These are phyloP conservation scores for Fraxinus quadrangulata DNA, from an alignment of 257 asterid genomes.

Conservation along the genomic window DNA sequence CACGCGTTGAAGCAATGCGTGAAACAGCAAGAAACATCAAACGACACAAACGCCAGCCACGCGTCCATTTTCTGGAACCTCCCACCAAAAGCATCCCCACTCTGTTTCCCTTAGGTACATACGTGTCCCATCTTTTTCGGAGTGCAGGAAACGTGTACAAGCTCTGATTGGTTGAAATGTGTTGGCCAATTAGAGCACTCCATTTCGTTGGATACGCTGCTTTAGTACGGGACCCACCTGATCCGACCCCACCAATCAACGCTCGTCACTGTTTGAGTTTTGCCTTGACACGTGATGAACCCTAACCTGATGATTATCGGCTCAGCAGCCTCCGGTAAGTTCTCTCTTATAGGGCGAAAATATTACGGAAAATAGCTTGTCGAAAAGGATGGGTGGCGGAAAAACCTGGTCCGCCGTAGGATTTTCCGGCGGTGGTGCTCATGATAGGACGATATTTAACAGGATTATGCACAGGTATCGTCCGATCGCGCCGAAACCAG, in stretches of 20 bases:
- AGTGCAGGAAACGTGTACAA: conserved; percentile 42
- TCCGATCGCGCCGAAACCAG: conserved; percentile 55
- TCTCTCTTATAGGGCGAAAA: neutral
- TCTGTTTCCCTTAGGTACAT: conserved; percentile 28
- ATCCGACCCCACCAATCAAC: conserved; percentile 45
- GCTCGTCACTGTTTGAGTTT: conserved; percentile 21
- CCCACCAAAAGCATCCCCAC: conserved; percentile 48
- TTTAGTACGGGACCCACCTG: conserved; percentile 47
- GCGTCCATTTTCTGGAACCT: conserved; percentile 28
- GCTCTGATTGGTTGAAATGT: conserved; percentile 16
- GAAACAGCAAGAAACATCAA: neutral
- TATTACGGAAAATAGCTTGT: neutral
- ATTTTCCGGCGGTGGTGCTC: neutral
- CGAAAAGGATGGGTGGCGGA: neutral
- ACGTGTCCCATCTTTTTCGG: conserved; percentile 38
- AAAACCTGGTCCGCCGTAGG: neutral
- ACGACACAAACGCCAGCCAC: conserved; percentile 21
- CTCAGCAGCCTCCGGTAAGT: neutral
- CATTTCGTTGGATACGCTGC: conserved; percentile 43
- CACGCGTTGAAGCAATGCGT: neutral
- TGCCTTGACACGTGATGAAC: conserved; percentile 43
- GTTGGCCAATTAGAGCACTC: conserved; percentile 32
- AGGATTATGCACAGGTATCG: conserved; percentile 42
- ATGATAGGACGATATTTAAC: conserved; percentile 31
- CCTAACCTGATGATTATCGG: conserved; percentile 16